phyloP scores from a whole-genome alignment of 345 rosid species.

The Sonneratia alba region DNA sequence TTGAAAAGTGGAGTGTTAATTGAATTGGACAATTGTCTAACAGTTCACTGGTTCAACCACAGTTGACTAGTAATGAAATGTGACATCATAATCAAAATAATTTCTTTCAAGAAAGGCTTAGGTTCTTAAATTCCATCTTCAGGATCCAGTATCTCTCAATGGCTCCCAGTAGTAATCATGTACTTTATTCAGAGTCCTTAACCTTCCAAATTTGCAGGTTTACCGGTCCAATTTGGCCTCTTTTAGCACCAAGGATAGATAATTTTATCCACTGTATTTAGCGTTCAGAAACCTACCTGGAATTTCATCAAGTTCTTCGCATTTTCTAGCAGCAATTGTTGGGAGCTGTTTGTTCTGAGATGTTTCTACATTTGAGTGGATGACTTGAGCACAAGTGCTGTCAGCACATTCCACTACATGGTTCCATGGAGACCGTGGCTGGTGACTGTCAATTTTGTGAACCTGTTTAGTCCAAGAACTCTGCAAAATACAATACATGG shows the following conservation, averaged over 20 bases:
- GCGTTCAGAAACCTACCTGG: constrained; percentile 10
- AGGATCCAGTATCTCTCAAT: not conserved
- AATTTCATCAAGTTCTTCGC: constrained; percentile 20
- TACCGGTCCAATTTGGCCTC: not conserved
- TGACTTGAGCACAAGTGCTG: constrained; percentile 60
- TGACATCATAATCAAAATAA: not conserved
- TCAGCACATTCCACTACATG: constrained; percentile 47
- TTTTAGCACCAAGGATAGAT: not conserved
- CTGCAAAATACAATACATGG: constrained; percentile 14
- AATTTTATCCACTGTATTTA: not conserved
- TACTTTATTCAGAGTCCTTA: too few relatives aligned
- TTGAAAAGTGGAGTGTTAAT: not conserved
- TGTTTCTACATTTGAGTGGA: constrained; percentile 41
- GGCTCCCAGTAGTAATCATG: not conserved
- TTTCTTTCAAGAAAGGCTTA: not conserved
- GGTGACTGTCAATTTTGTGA: constrained; percentile 23
- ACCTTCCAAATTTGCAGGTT: not conserved
- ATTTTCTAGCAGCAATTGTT: constrained; percentile 11
- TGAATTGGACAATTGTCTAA: not conserved
- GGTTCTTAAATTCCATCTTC: not conserved
- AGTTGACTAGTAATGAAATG: not conserved
- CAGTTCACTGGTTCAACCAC: not conserved
- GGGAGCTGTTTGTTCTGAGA: constrained; percentile 23
- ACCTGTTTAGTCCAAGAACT: constrained; percentile 63
- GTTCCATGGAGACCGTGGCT: constrained; percentile 28